Evolutionary conservation across 257 asterid genomes (phyloP).

Genomic region (Paulownia fortunei): DNA sequence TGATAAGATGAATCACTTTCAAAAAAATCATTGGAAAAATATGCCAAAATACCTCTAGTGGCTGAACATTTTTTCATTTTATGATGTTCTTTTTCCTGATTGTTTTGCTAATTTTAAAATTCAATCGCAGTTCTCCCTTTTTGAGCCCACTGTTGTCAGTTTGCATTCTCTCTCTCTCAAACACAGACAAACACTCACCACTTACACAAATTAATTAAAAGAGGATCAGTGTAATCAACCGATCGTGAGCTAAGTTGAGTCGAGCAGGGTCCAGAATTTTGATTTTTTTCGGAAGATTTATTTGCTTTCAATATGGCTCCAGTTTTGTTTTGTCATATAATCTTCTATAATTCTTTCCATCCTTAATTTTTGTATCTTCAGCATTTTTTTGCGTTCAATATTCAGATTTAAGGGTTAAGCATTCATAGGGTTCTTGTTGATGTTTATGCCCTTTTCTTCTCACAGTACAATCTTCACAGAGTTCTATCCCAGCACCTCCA

Average conservation of each 20-base stretch:
- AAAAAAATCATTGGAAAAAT: not conserved
- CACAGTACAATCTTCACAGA: slow-evolving; percentile 65
- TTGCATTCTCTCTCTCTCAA: not conserved
- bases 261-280: not conserved
- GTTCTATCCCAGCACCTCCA: slow-evolving; percentile 75
- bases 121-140: not conserved
- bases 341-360: not conserved
- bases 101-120: not conserved
- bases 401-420: not conserved
- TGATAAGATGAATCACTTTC: not conserved
- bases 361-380: slow-evolving; percentile 11
- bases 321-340: slow-evolving; percentile 2
- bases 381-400: not conserved
- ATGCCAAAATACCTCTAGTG: not conserved
- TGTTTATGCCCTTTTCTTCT: slow-evolving; percentile 28
- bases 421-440: slow-evolving; percentile 22
- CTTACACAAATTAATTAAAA: not conserved
- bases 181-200: not conserved
- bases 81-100: not conserved
- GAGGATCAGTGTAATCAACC: not conserved
- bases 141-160: not conserved
- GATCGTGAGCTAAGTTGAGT: not conserved
- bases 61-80: not conserved
- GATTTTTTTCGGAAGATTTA: not conserved
- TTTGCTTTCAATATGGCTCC: not conserved